Evolutionary conservation across 495 filamentous ascomycete species (phyloP), one percentile per base, ranked within the genome.

Genomic region (Pyrenula massariospora): DNA sequence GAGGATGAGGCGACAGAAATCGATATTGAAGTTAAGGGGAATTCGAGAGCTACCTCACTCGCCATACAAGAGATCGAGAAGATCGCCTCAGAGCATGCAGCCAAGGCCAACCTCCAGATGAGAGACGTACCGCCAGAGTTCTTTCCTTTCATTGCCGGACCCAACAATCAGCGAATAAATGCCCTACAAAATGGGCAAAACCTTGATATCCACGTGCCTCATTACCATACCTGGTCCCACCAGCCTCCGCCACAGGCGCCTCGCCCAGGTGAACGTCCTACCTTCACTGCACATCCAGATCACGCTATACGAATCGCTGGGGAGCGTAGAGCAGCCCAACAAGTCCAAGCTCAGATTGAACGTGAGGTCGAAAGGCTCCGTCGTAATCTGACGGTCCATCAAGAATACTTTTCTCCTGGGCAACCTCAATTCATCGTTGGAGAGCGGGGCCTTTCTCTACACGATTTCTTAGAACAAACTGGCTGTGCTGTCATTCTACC

Each of bases 361-460:
- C 82, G 78, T 19, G 78, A 82, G 47, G 88, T 84, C 3, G 77
- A 85, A 59, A 76, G 91, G 60, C 75, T 96, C 36, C 82, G 80
- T 57, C 79, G 79, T 24, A 77, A 78, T 58, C 70, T 99, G 57
- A 81, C 83, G 19, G 68, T 89, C 10, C 80, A 90, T 42, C 81
- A 91, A 66, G 65, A 91, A 48, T 75, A 81, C 0, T 83, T 98
- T 61, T 82, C 87, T 59, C 84, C 81, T 54, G 86, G 85, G 20
- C 83, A 86, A 48, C 92, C 95, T 67, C 90, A 90, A 65, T 95
- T 96, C 71, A 88, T 99, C 62, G 82, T 95, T 58, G 89, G 89
- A 42, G 83, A 93, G 42, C 74, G 81, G 54, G 88, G 86, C 25
- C 79, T 84, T 57, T 84, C 87, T 2, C 70, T 90, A 49, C 84